phyloP scores from a whole-genome alignment of 2,329 filamentous ascomycete species.

The Cercospora sojina region DNA sequence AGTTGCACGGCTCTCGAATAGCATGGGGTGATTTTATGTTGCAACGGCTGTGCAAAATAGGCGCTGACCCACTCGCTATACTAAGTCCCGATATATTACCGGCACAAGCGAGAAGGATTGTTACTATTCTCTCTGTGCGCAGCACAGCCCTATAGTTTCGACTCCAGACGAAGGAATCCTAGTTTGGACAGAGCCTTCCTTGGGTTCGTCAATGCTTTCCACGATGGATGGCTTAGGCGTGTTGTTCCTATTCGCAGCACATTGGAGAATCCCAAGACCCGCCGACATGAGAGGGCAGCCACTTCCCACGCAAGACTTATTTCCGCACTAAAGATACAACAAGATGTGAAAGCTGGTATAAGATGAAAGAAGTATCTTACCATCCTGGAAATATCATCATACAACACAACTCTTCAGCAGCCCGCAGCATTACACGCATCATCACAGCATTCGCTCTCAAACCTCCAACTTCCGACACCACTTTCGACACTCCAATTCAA shows the following conservation, averaged over 20 bases:
- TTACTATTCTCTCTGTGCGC: not conserved
- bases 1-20: not conserved
- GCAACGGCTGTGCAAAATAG: not conserved
- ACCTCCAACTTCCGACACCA: not conserved
- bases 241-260: not conserved
- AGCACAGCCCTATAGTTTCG: not conserved
- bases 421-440: not conserved
- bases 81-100: not conserved
- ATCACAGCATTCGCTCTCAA: not conserved
- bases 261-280: not conserved
- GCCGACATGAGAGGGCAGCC: not conserved
- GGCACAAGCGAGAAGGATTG: not conserved
- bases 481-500: not conserved
- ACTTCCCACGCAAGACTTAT: not conserved
- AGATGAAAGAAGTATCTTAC: not conserved
- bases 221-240: not conserved
- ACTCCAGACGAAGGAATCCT: not conserved
- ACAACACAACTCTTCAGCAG: not conserved
- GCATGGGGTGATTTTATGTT: not conserved
- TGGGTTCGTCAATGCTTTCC: not conserved
- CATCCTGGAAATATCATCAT: not conserved
- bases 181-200: not conserved
- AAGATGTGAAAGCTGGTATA: not conserved
- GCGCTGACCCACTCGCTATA: not conserved
- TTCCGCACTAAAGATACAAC: not conserved